Evolutionary conservation across 352 stramenopile species (phyloP), one percentile per base, ranked within the genome.

Genomic region (Globisporangium megalacanthum): DNA sequence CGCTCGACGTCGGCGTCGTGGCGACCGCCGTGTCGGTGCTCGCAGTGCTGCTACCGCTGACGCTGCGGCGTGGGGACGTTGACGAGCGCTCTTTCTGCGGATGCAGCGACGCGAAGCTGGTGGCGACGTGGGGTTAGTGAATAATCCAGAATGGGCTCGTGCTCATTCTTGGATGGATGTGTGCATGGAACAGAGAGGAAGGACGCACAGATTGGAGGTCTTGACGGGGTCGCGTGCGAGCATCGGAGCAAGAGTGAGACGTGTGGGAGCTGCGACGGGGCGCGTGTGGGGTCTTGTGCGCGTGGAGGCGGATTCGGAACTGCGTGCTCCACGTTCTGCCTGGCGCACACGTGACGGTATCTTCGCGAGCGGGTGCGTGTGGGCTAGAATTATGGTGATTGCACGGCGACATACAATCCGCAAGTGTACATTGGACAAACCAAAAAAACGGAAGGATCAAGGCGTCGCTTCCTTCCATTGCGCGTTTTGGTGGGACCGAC

Each of bases 121-220:
- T 14, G 14, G 7, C 36, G 17, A 56, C 11, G 35, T 11, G 41
- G 17, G 41, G 39, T 45, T 4, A 51, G 8, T 58, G 25, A 29
- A 29, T 29, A 29, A 29, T 29, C 25, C 25, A 29, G 1, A 29
- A 29, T 29, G 25, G 4, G 25, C 25, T 29, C 25, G 25, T 29
- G 25, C 25, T 29, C 25, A 29, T 29, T 29, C 2, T 29, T 29
- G 9, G 19, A 20, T 36, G 3, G 17, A 31, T 29, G 25, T 29
- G 25, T 29, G 25, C 4, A 29, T 29, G 25, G 25, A 29, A 29
- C 25, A 29, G 49, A 33, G 19, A 36, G 45, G 22, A 47, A 44
- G 37, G 15, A 64, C 69, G 60, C 54, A 77, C 69, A 65, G 52
- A 48, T 77, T 75, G 19, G 63, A 61, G n/a, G 69, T 75, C 49